These are phyloP conservation scores for Fusarium cyanostomum DNA, from an alignment of 2,329 filamentous ascomycete genomes.

Conservation along the genomic window DNA sequence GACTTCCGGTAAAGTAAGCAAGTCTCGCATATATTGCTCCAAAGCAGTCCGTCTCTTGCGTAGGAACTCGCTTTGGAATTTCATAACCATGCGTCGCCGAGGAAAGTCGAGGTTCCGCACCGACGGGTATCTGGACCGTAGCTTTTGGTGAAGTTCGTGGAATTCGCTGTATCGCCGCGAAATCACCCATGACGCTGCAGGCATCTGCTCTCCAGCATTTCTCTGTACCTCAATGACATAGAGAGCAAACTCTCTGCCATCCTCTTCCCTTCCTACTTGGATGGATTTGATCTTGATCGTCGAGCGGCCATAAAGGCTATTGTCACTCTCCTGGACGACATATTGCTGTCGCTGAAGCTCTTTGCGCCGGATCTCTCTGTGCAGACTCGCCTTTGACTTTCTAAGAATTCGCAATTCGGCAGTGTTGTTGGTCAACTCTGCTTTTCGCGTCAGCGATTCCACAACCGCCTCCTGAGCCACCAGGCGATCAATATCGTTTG, in stretches of 20 bases:
- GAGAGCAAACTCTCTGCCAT: constrained; percentile 91
- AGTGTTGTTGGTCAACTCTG: constrained; percentile 95
- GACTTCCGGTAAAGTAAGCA: constrained; percentile 88
- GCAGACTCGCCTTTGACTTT: constrained; percentile 93
- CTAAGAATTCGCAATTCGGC: constrained; percentile 90
- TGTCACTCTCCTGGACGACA: constrained; percentile 96
- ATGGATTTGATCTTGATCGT: constrained; percentile 91
- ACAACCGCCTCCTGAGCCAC: constrained; percentile 89
- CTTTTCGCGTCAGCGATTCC: constrained; percentile 90
- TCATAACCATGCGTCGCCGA: constrained; percentile 91
- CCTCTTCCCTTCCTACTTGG: constrained; percentile 89
- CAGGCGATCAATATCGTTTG: constrained; percentile 89
- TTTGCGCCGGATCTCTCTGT: constrained; percentile 91
- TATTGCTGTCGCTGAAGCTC: constrained; percentile 97
- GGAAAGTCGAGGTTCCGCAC: constrained; percentile 93
- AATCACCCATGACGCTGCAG: constrained; percentile 92
- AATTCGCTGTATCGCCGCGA: constrained; percentile 97
- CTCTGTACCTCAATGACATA: constrained; percentile 93
- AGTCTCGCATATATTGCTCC: constrained; percentile 83
- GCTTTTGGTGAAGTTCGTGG: constrained; percentile 89
- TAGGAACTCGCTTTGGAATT: constrained; percentile 94
- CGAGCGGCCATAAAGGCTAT: constrained; percentile 92
- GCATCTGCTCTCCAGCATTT: constrained; percentile 93
- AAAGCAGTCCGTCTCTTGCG: constrained; percentile 86
- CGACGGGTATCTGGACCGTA: constrained; percentile 85